Evolutionary conservation across 2,329 filamentous ascomycete species (phyloP).

Genomic region (Aspergillus phoenicis): DNA sequence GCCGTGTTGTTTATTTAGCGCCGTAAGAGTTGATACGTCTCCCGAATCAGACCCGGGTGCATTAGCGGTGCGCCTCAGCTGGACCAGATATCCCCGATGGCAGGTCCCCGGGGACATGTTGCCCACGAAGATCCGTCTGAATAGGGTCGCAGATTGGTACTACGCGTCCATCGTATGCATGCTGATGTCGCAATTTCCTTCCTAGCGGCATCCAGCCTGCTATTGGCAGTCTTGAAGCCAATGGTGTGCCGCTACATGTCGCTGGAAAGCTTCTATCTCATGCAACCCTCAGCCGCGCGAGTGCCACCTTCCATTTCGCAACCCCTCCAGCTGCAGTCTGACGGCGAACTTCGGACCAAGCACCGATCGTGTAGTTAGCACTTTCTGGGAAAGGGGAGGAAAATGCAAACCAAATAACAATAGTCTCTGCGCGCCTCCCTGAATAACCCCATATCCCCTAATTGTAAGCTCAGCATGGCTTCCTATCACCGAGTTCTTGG

Average conservation of each 20-base stretch:
- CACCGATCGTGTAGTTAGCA: background rate
- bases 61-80: background rate
- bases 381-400: background rate
- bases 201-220: no score
- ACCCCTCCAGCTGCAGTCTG: background rate
- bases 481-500: conserved; percentile 17
- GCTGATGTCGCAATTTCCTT: no score
- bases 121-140: background rate
- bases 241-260: no score
- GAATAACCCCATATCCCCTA: background rate
- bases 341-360: background rate
- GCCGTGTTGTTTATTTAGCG: background rate
- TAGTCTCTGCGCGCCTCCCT: background rate
- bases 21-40: background rate
- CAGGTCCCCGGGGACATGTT: background rate
- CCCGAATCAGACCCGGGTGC: background rate
- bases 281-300: no score
- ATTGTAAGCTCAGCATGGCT: conserved; percentile 2
- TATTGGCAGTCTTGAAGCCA: no score
- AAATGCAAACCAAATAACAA: background rate
- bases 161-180: background rate
- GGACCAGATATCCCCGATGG: background rate
- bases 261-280: no score
- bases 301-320: background rate
- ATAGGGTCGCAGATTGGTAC: background rate